phyloP scores from a whole-genome alignment of 805 yeast genomes.

The Candida arabinofermentans region DNA sequence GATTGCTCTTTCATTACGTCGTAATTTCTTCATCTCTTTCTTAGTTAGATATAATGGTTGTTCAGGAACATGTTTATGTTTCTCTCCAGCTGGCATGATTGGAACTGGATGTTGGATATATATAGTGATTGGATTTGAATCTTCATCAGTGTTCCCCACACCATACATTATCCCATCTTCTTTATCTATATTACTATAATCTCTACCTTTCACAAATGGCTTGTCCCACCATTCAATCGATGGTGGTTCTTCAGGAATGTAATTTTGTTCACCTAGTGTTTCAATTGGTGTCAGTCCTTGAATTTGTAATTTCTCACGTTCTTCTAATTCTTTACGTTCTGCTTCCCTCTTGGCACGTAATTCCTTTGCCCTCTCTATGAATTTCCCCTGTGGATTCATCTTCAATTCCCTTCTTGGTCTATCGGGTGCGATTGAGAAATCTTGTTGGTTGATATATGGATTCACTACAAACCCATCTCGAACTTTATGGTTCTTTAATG shows the following conservation, averaged over 20 bases:
- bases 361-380: slow-evolving; percentile 48
- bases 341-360: slow-evolving; percentile 38
- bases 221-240: slow-evolving; percentile 87
- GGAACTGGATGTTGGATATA: slow-evolving; percentile 84
- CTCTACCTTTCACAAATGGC: slow-evolving; percentile 40
- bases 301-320: slow-evolving; percentile 26
- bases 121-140: slow-evolving; percentile 51
- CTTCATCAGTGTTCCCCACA: slow-evolving; percentile 34
- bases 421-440: slow-evolving; percentile 13
- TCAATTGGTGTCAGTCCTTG: slow-evolving; percentile 50
- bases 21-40: slow-evolving; percentile 66
- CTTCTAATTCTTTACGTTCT: slow-evolving; percentile 32
- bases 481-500: slow-evolving; percentile 18
- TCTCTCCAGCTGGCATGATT: slow-evolving; percentile 54
- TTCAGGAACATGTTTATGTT: slow-evolving; percentile 32
- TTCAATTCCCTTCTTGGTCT: slow-evolving; percentile 36
- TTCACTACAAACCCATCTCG: slow-evolving; percentile 28
- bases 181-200: slow-evolving; percentile 35
- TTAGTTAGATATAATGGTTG: slow-evolving; percentile 64
- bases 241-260: slow-evolving; percentile 51
- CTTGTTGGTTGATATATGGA: slow-evolving; percentile 32
- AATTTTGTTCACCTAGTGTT: slow-evolving; percentile 52
- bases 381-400: slow-evolving; percentile 64
- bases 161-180: slow-evolving; percentile 27
- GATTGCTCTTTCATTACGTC: slow-evolving; percentile 64